Conservation (phyloP, 148 eudicot species). For the Selenicereus undatus region DNA sequence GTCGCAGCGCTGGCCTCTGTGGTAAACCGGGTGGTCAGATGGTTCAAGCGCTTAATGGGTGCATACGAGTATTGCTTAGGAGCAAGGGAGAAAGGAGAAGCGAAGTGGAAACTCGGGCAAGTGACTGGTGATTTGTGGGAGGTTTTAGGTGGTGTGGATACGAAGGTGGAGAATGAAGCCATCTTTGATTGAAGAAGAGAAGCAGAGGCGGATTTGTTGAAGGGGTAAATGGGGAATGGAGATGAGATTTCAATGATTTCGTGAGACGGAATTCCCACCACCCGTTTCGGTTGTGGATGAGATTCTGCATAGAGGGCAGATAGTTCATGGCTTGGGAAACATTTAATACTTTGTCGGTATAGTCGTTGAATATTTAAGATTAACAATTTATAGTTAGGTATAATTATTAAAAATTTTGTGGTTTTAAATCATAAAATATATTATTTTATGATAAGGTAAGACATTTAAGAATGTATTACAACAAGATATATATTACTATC, state of each 20-base stretch:
- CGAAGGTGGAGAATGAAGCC: conserved; percentile 20
- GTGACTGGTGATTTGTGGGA: background rate
- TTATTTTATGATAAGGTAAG: too few species aligned
- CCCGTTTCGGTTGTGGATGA: conserved; percentile 30
- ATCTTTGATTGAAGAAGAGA: conserved; percentile 5
- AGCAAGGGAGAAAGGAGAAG: background rate
- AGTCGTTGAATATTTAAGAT: too few species aligned
- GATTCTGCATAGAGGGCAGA: background rate
- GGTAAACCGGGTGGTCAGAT: background rate
- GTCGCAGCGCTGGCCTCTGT: conserved; percentile 12
- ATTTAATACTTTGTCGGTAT: too few species aligned
- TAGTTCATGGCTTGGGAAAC: background rate
- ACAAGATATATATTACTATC: too few species aligned
- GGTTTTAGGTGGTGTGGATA: conserved; percentile 12
- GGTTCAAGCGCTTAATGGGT: background rate
- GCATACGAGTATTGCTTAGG: background rate
- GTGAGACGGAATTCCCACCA: background rate
- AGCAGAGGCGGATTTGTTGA: background rate
- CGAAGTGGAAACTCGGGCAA: conserved; percentile 5
- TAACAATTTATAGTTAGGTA: too few species aligned
- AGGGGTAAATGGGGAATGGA: background rate
- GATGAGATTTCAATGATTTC: conserved; percentile 1
- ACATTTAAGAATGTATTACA: too few species aligned
- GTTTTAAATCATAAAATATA: too few species aligned
- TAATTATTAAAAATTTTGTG: too few species aligned